Conservation (phyloP, 2,329 filamentous ascomycete genomes). For the Curvularia sp. region DNA sequence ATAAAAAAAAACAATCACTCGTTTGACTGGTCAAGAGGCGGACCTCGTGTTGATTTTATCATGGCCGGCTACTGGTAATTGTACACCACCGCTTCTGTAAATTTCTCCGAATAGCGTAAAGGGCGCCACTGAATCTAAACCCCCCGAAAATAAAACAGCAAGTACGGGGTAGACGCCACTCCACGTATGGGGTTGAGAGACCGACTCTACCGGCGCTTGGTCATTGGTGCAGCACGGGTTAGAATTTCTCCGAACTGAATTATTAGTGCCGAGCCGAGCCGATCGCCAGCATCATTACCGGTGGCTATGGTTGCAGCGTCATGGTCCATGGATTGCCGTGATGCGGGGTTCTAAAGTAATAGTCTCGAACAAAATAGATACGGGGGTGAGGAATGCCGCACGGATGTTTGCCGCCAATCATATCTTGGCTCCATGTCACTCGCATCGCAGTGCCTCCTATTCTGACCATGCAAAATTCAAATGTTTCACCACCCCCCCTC, state of each 20-base stretch:
- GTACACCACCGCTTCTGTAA: neutral
- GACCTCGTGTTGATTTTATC: neutral
- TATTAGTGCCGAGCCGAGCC: neutral
- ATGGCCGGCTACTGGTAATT: neutral
- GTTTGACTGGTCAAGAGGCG: neutral
- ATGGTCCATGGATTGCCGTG: neutral
- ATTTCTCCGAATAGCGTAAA: constrained; percentile 3
- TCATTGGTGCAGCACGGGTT: constrained; percentile 25
- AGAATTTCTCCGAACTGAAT: constrained; percentile 18
- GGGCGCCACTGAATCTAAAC: constrained; percentile 1
- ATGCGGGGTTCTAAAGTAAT: neutral
- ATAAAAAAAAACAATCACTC: neutral
- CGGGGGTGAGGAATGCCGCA: neutral
- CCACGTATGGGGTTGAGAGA: constrained; percentile 7
- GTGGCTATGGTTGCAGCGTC: constrained; percentile 5
- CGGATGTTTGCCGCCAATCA: constrained; percentile 1
- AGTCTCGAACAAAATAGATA: neutral
- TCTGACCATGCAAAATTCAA: neutral
- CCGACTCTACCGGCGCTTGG: constrained; percentile 1
- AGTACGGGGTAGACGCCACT: constrained; percentile 15
- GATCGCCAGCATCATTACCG: constrained; percentile 8
- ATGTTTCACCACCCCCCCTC: neutral
- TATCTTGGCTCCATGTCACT: neutral
- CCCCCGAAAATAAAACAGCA: constrained; percentile 9
- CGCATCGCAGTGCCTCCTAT: neutral